Percentiles rank a stretch among this genome's conserved stretches.
phyloP scores from a whole-genome alignment of 2,329 filamentous ascomycete species.

The Pyrenophora graminea region DNA sequence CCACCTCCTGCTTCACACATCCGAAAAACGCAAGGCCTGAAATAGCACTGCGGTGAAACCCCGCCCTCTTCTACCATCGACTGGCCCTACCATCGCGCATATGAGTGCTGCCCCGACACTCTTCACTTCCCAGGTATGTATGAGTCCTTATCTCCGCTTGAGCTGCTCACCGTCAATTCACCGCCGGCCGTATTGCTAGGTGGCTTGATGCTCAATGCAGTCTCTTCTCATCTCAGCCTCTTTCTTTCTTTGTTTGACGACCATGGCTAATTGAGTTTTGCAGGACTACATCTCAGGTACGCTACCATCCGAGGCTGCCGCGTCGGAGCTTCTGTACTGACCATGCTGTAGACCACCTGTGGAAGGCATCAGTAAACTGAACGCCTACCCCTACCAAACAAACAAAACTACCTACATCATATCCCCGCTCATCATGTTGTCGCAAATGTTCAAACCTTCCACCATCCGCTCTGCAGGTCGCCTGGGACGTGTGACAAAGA shows the following conservation, averaged over 20 bases:
- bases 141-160: conserved; percentile 38
- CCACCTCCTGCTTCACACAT: conserved; percentile 10
- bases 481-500: conserved; percentile 54
- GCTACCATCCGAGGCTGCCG: conserved; percentile 26
- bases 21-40: no score
- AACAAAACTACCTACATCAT: conserved; percentile 20
- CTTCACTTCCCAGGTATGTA: conserved; percentile 59
- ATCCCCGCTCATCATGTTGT: conserved; percentile 55
- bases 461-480: conserved; percentile 49
- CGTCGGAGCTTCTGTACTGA: conserved; percentile 30
- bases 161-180: conserved; percentile 37
- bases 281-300: conserved; percentile 69
- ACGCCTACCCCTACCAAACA: conserved; percentile 28
- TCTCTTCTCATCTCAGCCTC: conserved; percentile 5
- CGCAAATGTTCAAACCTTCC: conserved; percentile 59
- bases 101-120: conserved; percentile 57
- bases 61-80: conserved; percentile 32
- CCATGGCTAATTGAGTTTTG: conserved; percentile 42
- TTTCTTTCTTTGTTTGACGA: conserved; percentile 12
- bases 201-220: conserved; percentile 12
- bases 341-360: conserved; percentile 61
- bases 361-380: conserved; percentile 69
- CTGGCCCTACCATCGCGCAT: conserved; percentile 42
- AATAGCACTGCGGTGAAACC: no score
- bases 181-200: conserved; percentile 14